These are phyloP conservation scores for Fusarium globosum DNA, from an alignment of 2,329 filamentous ascomycete species.

Conservation along the genomic window DNA sequence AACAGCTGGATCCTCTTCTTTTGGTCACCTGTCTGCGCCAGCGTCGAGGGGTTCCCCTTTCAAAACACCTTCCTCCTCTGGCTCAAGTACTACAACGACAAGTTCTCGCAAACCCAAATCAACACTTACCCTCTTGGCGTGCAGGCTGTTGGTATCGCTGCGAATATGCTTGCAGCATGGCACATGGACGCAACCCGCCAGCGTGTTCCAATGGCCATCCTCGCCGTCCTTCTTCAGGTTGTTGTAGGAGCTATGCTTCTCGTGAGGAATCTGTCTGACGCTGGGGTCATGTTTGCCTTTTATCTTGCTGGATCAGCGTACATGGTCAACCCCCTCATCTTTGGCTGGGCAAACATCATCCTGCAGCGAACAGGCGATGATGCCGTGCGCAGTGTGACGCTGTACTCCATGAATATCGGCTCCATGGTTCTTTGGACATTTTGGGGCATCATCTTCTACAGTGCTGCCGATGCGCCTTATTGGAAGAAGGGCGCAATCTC, in stretches of 20 bases:
- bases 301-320: slow-evolving; percentile 42
- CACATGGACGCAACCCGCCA: slow-evolving; percentile 37
- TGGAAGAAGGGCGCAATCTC: slow-evolving; percentile 49
- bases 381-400: slow-evolving; percentile 52
- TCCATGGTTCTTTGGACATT: slow-evolving; percentile 56
- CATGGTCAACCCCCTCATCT: slow-evolving; percentile 44
- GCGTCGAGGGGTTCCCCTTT: slow-evolving; percentile 34
- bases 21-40: slow-evolving; percentile 47
- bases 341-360: slow-evolving; percentile 44
- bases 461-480: slow-evolving; percentile 56
- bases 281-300: slow-evolving; percentile 36
- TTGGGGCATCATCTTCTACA: slow-evolving; percentile 57
- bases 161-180: slow-evolving; percentile 38
- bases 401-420: slow-evolving; percentile 55
- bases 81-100: slow-evolving; percentile 37
- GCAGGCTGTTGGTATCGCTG: slow-evolving; percentile 42
- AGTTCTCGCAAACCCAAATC: slow-evolving; percentile 38
- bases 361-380: slow-evolving; percentile 49
- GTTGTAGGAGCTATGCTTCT: slow-evolving; percentile 36
- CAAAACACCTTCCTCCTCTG: slow-evolving; percentile 44
- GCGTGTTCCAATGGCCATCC: slow-evolving; percentile 28
- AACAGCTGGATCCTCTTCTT: slow-evolving; percentile 52
- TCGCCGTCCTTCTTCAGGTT: slow-evolving; percentile 31
- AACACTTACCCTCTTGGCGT: slow-evolving; percentile 44
- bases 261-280: slow-evolving; percentile 31